These are phyloP conservation scores for Lablab purpureus DNA, from an alignment of 306 rosid genomes.

Conservation along the genomic window DNA sequence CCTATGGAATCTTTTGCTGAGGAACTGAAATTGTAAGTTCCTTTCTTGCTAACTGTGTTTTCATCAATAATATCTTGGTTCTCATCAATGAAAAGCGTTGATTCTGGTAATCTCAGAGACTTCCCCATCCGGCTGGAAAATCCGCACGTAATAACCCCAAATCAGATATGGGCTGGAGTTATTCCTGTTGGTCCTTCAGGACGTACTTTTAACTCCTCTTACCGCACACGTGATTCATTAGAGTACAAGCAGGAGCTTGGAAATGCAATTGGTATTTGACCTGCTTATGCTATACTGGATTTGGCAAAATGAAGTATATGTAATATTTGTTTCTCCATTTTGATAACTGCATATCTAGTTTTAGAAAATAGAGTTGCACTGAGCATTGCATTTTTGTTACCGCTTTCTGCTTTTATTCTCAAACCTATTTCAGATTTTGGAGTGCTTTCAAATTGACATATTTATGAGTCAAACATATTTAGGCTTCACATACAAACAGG, in stretches of 20 bases:
- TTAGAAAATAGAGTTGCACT: constrained; percentile 29
- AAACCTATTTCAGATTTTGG: constrained; percentile 39
- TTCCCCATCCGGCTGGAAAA: constrained; percentile 92
- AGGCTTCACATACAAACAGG: constrained; percentile 6
- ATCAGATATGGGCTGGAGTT: constrained; percentile 99
- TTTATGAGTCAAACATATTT: constrained; percentile 12
- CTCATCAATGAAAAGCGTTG: constrained; percentile 40
- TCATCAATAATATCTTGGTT: constrained; percentile 41
- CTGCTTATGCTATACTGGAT: constrained; percentile 25
- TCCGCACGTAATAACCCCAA: constrained; percentile 88
- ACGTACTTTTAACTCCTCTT: constrained; percentile 85
- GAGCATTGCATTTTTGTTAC: constrained; percentile 39
- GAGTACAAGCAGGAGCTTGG: constrained; percentile 95
- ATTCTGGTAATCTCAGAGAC: constrained; percentile 65
- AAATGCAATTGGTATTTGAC: constrained; percentile 85
- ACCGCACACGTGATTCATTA: constrained; percentile 72
- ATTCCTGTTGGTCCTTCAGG: constrained; percentile 91
- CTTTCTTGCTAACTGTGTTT: constrained; percentile 37
- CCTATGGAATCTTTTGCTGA: constrained; percentile 93
- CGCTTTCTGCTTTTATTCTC: constrained; percentile 28
- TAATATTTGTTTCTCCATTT: constrained; percentile 34
- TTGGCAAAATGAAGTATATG: constrained; percentile 33
- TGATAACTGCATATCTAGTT: constrained; percentile 24
- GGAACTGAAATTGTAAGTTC: constrained; percentile 80
- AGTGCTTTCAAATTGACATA: constrained; percentile 39